Evolutionary conservation across 2,329 filamentous ascomycete genomes (phyloP).

Genomic region (Botrytis cinerea): DNA sequence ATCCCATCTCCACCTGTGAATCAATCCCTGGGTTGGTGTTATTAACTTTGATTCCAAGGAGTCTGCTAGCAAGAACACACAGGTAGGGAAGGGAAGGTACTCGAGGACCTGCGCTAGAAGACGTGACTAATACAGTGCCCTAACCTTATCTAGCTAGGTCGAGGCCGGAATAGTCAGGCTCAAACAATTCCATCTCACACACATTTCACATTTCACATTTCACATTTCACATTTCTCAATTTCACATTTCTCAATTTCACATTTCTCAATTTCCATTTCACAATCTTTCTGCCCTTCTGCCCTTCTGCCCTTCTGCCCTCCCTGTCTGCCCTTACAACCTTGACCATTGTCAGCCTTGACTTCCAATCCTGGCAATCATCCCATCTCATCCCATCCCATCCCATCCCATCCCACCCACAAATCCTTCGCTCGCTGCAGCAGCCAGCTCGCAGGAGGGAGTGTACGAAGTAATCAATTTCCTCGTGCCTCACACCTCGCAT

Average conservation of each 20-base stretch:
- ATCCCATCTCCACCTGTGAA: not conserved
- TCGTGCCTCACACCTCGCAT: not conserved
- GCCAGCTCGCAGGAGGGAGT: not conserved
- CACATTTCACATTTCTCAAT: not conserved
- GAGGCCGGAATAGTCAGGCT: not conserved
- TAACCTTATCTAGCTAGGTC: not conserved
- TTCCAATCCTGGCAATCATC: not conserved
- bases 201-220: not conserved
- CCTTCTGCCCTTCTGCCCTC: not conserved
- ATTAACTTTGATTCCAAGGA: not conserved
- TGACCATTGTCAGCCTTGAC: not conserved
- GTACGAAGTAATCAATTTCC: not conserved
- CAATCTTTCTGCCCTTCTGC: not conserved
- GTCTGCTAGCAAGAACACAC: no score
- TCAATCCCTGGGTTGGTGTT: not conserved
- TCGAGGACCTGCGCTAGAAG: not conserved
- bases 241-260: not conserved
- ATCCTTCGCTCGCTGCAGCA: not conserved
- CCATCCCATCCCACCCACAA: not conserved
- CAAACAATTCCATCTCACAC: not conserved
- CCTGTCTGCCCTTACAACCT: not conserved
- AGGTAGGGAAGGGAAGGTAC: no score
- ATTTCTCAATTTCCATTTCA: not conserved
- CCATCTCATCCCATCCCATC: not conserved
- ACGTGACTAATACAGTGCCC: accelerated